Conservation (phyloP, 2,329 filamentous ascomycete species). For the Ustulina deusta region DNA sequence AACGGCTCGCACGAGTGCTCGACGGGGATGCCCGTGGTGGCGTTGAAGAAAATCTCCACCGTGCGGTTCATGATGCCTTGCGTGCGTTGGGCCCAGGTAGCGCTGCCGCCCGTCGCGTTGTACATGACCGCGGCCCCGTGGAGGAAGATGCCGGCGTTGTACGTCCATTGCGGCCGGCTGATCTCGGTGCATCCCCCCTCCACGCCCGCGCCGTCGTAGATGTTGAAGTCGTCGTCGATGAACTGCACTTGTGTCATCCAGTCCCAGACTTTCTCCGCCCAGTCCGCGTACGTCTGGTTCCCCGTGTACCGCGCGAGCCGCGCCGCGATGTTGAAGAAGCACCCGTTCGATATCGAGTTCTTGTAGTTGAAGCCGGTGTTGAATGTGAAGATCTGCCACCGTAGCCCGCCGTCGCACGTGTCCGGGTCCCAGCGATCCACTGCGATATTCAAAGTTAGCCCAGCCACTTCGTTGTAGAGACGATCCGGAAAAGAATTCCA, state of each 20-base stretch:
- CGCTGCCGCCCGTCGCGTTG: constrained; percentile 66
- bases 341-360: constrained; percentile 76
- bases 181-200: constrained; percentile 61
- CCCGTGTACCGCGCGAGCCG: constrained; percentile 82
- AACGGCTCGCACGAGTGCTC: constrained; percentile 75
- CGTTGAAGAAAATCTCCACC: constrained; percentile 67
- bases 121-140: constrained; percentile 72
- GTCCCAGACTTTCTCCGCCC: constrained; percentile 77
- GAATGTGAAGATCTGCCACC: constrained; percentile 87
- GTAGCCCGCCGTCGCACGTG: constrained; percentile 78
- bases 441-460: constrained; percentile 14
- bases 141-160: constrained; percentile 76
- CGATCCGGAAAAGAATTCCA: neutral
- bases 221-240: constrained; percentile 65
- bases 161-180: constrained; percentile 74
- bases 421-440: constrained; percentile 75
- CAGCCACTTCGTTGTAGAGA: neutral
- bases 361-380: constrained; percentile 79
- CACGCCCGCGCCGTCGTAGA: constrained; percentile 68
- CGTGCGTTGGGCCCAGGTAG: constrained; percentile 68
- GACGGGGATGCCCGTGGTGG: constrained; percentile 64
- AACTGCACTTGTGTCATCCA: constrained; percentile 70
- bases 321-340: constrained; percentile 76
- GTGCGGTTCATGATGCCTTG: constrained; percentile 68
- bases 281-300: constrained; percentile 81